These are phyloP conservation scores for Bolboschoenus planiculmis DNA, from an alignment of 176 grass and related monocot genomes.

Conservation along the genomic window DNA sequence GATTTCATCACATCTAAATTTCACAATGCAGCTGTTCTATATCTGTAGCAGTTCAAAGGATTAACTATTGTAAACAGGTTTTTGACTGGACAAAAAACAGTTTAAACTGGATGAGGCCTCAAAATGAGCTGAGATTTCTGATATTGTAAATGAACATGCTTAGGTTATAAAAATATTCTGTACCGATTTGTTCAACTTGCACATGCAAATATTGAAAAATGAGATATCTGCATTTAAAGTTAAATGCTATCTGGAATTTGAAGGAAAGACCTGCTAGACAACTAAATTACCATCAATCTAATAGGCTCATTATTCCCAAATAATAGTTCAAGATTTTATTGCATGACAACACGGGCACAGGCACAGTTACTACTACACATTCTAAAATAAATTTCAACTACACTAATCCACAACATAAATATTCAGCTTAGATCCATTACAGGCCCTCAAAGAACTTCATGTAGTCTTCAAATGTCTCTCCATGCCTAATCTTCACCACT, in stretches of 20 bases:
- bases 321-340: conserved; percentile 7
- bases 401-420: not conserved
- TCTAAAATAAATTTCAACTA: not conserved
- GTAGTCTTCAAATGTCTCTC: conserved; percentile 72
- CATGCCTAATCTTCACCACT: conserved; percentile 72
- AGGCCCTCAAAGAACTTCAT: conserved; percentile 86
- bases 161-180: not conserved
- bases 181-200: not conserved
- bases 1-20: not conserved
- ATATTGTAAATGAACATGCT: not conserved
- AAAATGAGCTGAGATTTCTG: too few species aligned
- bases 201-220: not conserved
- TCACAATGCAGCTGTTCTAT: not conserved
- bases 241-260: not conserved
- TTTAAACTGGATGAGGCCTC: too few species aligned
- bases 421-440: not conserved
- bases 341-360: not conserved
- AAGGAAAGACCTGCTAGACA: not conserved
- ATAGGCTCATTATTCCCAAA: not conserved
- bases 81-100: too few species aligned
- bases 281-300: not conserved
- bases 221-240: not conserved
- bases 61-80: not conserved
- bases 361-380: not conserved
- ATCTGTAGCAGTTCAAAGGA: not conserved